Evolutionary conservation across 345 rosid genomes (phyloP), one percentile per base, ranked within the genome.

Genomic region (Pelargonium nanum): DNA sequence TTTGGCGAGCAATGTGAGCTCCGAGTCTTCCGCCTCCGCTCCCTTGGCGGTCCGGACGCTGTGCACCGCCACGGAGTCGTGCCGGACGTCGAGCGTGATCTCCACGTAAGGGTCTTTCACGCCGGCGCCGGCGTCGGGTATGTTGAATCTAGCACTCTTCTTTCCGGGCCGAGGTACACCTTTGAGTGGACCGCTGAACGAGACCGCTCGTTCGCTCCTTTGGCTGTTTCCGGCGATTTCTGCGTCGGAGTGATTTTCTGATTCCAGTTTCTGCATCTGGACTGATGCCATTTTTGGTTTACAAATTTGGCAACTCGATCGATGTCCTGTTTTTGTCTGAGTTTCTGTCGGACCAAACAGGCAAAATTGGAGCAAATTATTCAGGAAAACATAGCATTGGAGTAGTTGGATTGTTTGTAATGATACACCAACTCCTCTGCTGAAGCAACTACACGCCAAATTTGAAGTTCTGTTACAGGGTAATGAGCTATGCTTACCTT

Each of bases 51-150:
- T 81, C 44, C 61, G 61, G 62, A 66, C 64, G 76, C 65, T 60
- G 51, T 72, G 78, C 4, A 85, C 80, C 0, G 71, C 71, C 64
- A 80, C 78, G 4, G 72, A 48, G 24, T 86, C 89, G 17, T 78
- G 85, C 0, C 73, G 59, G 1, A 80, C 63, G 21, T 81, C 83
- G 21, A 86, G 71, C 1, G 87, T 86, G 66, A 85, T 85, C 54
- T 85, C 92, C 12, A 81, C 84, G 55, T 76, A 84, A 4, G 57
- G 60, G 0, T 76, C 64, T 2, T 70, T 67, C 26, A 67, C 81
- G 0, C 76, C 21, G 56, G 64, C 26, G 62, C 34, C 45, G 48
- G 4, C 32, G 75, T 1, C 48, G 48, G 7, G 72, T 1, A 65
- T 19, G 24, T 60, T 74, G 67, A 78, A 76, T 57, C 74, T 67